phyloP scores from a whole-genome alignment of 257 asterid species.

The Linaria vulgaris region DNA sequence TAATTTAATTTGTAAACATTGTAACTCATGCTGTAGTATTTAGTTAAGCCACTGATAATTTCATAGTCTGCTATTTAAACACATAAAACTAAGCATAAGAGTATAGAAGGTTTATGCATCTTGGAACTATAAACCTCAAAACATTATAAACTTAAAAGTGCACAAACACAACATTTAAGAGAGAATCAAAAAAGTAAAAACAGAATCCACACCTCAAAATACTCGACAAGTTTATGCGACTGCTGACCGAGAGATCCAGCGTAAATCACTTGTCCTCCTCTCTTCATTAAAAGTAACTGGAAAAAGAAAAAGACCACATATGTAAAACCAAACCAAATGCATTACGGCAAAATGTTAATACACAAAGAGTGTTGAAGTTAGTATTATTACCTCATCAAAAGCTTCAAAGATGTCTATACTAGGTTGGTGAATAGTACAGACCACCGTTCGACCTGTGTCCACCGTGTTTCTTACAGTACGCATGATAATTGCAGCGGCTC shows the following conservation, averaged over 20 bases:
- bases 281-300: constrained; percentile 62
- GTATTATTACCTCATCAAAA: constrained; percentile 64
- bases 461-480: constrained; percentile 83
- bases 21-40: no score
- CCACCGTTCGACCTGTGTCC: constrained; percentile 83
- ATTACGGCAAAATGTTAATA: background rate
- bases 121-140: no score
- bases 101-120: no score
- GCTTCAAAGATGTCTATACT: constrained; percentile 89
- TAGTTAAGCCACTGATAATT: no score
- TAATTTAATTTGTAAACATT: no score
- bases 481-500: constrained; percentile 94
- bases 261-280: constrained; percentile 82
- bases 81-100: no score
- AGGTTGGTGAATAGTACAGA: constrained; percentile 90
- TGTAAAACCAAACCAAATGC: constrained; percentile 6
- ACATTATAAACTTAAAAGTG: no score
- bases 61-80: no score
- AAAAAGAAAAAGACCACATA: background rate
- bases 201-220: constrained; percentile 57
- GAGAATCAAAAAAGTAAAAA: background rate
- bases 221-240: constrained; percentile 61
- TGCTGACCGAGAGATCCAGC: constrained; percentile 66
- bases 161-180: background rate
- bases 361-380: background rate